Evolutionary conservation across 768 basidiomycete genomes (phyloP).

Genomic region (Trametes maxima): DNA sequence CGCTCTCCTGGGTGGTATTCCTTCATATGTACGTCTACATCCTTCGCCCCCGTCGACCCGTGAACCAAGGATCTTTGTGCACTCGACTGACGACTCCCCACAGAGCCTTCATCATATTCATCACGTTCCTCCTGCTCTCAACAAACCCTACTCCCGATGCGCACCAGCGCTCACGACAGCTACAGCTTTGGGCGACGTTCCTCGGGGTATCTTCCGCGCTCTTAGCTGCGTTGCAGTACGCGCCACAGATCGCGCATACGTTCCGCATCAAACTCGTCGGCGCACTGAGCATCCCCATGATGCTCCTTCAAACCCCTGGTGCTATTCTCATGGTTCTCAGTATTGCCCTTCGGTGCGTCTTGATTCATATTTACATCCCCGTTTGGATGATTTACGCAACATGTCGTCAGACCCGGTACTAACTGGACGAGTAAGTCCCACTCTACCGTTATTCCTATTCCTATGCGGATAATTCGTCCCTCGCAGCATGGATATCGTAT

Average conservation of each 20-base stretch:
- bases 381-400: background rate
- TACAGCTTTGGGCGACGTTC: slow-evolving; percentile 76
- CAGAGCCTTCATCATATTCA: slow-evolving; percentile 58
- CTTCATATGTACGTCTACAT: slow-evolving; percentile 68
- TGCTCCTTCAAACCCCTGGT: slow-evolving; percentile 93
- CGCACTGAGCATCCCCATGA: slow-evolving; percentile 92
- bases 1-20: slow-evolving; percentile 69
- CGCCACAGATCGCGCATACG: slow-evolving; percentile 84
- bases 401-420: slow-evolving; percentile 62
- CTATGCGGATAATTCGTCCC: background rate
- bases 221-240: slow-evolving; percentile 83
- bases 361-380: background rate
- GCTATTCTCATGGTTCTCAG: slow-evolving; percentile 84
- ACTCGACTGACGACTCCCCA: background rate
- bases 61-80: background rate
- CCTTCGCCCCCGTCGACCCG: background rate
- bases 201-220: slow-evolving; percentile 81
- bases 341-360: slow-evolving; percentile 64
- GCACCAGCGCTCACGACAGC: slow-evolving; percentile 41
- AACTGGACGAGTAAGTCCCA: slow-evolving; percentile 75
- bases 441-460: background rate
- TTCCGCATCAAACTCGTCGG: slow-evolving; percentile 82
- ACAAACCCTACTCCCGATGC: slow-evolving; percentile 43
- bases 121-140: slow-evolving; percentile 63
- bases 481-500: slow-evolving; percentile 76